A percentile compares a stretch with the other conserved stretches of the same genome.
phyloP scores from a whole-genome alignment of 768 basidiomycete genomes.

The Naematelia encephala region DNA sequence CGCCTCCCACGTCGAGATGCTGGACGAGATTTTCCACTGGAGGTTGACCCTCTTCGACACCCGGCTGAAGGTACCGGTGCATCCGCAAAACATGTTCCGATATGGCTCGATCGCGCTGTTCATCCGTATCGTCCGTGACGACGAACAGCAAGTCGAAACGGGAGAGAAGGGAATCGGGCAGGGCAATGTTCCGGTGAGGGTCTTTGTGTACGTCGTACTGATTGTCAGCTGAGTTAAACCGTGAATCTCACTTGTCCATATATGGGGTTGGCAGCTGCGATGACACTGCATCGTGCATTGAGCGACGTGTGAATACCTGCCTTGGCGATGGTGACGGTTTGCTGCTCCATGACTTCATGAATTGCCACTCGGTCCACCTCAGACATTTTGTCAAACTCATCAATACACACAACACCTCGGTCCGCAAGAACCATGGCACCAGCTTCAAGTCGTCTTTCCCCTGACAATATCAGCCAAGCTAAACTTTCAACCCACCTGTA shows the following conservation, averaged over 20 bases:
- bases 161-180: conserved; percentile 94
- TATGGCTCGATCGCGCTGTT: conserved; percentile 85
- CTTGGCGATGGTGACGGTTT: conserved; percentile 98
- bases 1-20: conserved; percentile 79
- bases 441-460: conserved; percentile 89
- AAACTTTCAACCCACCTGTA: conserved; percentile 59
- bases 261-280: conserved; percentile 97
- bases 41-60: conserved; percentile 92
- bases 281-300: conserved; percentile 95
- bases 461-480: conserved; percentile 17
- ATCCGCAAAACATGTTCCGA: conserved; percentile 97
- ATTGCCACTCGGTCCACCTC: conserved; percentile 98
- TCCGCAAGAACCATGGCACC: conserved; percentile 99
- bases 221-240: not conserved
- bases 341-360: conserved; percentile 99
- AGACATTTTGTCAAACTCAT: conserved; percentile 99
- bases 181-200: conserved; percentile 95
- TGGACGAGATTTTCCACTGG: conserved; percentile 82
- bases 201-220: conserved; percentile 99
- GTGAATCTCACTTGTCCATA: conserved; percentile 75
- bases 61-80: conserved; percentile 94
- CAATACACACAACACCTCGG: conserved; percentile 97
- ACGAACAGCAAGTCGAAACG: conserved; percentile 98
- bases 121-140: conserved; percentile 96
- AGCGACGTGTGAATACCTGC: conserved; percentile 98